Percentiles rank a stretch among this genome's conserved stretches.
phyloP scores from a whole-genome alignment of 306 rosid species.

The Inga oerstediana region DNA sequence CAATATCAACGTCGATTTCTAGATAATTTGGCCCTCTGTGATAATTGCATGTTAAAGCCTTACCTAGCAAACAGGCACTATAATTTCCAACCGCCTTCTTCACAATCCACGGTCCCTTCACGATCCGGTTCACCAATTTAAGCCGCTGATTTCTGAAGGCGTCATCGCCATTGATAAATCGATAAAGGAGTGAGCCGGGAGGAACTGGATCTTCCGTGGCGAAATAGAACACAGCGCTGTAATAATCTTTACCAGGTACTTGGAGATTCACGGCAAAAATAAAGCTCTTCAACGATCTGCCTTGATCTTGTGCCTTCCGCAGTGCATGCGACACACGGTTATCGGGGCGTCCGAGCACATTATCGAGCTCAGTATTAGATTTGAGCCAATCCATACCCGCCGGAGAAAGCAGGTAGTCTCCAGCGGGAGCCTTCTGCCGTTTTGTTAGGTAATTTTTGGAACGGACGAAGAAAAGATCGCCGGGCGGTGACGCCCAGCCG shows the following conservation, averaged over 20 bases:
- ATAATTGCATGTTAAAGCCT: slow-evolving; percentile 77
- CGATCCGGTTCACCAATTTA: slow-evolving; percentile 87
- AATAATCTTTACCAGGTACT: slow-evolving; percentile 83
- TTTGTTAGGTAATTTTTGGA: slow-evolving; percentile 54
- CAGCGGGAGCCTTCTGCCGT: slow-evolving; percentile 67
- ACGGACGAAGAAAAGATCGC: slow-evolving; percentile 71
- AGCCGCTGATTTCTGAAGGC: slow-evolving; percentile 81
- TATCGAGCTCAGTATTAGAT: slow-evolving; percentile 63
- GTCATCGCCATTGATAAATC: slow-evolving; percentile 80
- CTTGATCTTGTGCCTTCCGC: slow-evolving; percentile 52
- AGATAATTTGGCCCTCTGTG: slow-evolving; percentile 70
- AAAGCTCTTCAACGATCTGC: slow-evolving; percentile 66
- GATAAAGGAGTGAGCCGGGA: slow-evolving; percentile 61
- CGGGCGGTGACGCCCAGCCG: slow-evolving; percentile 96
- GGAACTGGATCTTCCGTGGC: slow-evolving; percentile 70
- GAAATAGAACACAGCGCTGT: slow-evolving; percentile 87
- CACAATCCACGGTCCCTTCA: slow-evolving; percentile 91
- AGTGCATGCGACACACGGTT: slow-evolving; percentile 66
- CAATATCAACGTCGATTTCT: slow-evolving; percentile 86
- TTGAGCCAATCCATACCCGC: slow-evolving; percentile 89
- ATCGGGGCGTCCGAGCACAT: slow-evolving; percentile 77
- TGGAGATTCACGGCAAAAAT: slow-evolving; percentile 82
- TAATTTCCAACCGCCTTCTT: slow-evolving; percentile 82
- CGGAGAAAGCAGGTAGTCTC: slow-evolving; percentile 71
- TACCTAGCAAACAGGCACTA: slow-evolving; percentile 81